Conservation (phyloP, 179 eudicot genomes). For the Amaranthus tricolor region DNA sequence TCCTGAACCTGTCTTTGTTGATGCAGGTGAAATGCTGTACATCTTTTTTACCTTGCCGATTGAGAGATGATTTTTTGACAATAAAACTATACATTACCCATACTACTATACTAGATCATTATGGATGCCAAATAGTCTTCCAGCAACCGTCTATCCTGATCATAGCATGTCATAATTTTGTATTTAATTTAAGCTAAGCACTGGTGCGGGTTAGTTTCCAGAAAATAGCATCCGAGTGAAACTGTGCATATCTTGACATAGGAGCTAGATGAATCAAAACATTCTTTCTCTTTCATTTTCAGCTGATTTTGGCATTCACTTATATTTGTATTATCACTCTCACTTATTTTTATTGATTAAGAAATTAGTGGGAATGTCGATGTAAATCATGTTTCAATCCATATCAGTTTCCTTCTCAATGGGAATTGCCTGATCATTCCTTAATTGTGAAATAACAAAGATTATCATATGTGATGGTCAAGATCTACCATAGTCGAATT, state of each 20-base stretch:
- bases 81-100: constrained; percentile 22
- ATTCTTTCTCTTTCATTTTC: neutral
- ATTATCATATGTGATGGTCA: neutral
- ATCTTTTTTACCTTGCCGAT: constrained; percentile 25
- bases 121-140: constrained; percentile 19
- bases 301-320: neutral
- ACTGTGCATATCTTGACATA: constrained; percentile 32
- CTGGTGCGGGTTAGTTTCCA: constrained; percentile 19
- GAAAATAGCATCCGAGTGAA: constrained; percentile 23
- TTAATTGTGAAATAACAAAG: neutral
- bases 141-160: constrained; percentile 14
- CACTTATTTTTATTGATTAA: neutral
- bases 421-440: neutral
- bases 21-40: constrained; percentile 40
- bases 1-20: neutral
- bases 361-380: constrained; percentile 1
- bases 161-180: constrained; percentile 19
- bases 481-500: no score
- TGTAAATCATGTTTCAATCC: constrained; percentile 9
- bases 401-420: neutral
- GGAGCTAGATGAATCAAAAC: constrained; percentile 8
- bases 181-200: constrained; percentile 21
- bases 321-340: constrained; percentile 1
- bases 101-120: constrained; percentile 24
- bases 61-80: constrained; percentile 24